Conservation (phyloP, 1,284 basidiomycete genomes). For the Boletellus dicymbophilus region DNA sequence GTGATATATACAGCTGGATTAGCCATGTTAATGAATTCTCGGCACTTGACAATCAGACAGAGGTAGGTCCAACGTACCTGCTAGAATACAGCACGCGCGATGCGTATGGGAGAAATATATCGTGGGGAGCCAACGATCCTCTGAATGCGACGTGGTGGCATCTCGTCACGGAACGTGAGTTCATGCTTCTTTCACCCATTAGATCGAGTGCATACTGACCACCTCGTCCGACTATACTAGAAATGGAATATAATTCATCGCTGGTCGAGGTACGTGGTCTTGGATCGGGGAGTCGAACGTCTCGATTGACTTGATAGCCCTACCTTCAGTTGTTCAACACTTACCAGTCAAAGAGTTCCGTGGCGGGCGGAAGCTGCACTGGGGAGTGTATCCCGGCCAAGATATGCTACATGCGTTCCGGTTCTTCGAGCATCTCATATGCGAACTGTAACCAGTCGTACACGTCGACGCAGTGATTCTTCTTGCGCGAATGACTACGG, state of each 20-base stretch:
- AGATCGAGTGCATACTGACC: too few relatives aligned
- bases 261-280: constrained; percentile 37
- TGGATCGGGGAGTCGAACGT: too few relatives aligned
- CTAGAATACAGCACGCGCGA: constrained; percentile 46
- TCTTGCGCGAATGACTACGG: too few relatives aligned
- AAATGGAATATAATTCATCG: constrained; percentile 40
- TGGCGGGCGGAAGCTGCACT: constrained; percentile 33
- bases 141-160: constrained; percentile 56
- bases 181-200: neutral
- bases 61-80: constrained; percentile 41
- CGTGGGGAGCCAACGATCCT: constrained; percentile 44
- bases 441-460: constrained; percentile 40
- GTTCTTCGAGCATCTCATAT: constrained; percentile 37
- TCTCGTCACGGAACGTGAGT: constrained; percentile 43
- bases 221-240: constrained; percentile 11
- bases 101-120: constrained; percentile 43
- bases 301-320: too few relatives aligned
- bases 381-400: constrained; percentile 41
- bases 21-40: constrained; percentile 39
- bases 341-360: constrained; percentile 45
- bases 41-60: constrained; percentile 32
- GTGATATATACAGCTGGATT: constrained; percentile 38
- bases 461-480: constrained; percentile 30
- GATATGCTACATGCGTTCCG: constrained; percentile 49
- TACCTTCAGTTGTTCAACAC: constrained; percentile 37